A percentile compares a stretch with the other conserved stretches of the same genome.
Evolutionary conservation across 768 basidiomycete genomes (phyloP).

Genomic region (Hypholoma fasciculare): DNA sequence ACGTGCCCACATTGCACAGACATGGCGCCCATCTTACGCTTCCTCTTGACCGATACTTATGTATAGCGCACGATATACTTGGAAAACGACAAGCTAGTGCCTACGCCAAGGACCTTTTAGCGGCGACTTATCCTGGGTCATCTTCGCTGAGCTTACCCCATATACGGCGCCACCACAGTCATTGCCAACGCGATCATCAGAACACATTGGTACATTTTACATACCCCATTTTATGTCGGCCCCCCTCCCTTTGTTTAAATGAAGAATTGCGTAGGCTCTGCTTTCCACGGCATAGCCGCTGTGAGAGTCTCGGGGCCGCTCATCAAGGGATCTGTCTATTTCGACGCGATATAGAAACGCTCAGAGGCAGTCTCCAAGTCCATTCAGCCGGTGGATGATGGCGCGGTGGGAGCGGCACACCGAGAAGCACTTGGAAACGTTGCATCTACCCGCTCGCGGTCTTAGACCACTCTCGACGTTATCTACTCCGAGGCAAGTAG

Average conservation of each 20-base stretch:
- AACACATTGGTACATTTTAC: not conserved
- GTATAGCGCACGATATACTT: not conserved
- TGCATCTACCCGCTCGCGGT: no score
- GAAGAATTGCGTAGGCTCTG: not conserved
- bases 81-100: not conserved
- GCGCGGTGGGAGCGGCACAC: no score
- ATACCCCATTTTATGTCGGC: not conserved
- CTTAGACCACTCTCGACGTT: no score
- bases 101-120: conserved; percentile 4
- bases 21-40: not conserved
- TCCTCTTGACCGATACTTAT: not conserved
- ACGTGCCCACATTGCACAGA: no score
- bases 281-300: not conserved
- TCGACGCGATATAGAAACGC: not conserved
- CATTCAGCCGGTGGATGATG: not conserved
- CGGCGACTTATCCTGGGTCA: not conserved
- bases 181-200: conserved; percentile 2
- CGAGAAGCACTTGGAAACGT: no score
- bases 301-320: not conserved
- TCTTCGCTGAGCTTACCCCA: not conserved
- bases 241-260: not conserved
- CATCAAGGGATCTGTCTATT: not conserved
- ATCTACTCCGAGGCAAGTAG: no score
- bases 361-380: not conserved
- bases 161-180: conserved; percentile 5